Conservation (phyloP, 441 rosid species). For the Erodium moschatum region DNA sequence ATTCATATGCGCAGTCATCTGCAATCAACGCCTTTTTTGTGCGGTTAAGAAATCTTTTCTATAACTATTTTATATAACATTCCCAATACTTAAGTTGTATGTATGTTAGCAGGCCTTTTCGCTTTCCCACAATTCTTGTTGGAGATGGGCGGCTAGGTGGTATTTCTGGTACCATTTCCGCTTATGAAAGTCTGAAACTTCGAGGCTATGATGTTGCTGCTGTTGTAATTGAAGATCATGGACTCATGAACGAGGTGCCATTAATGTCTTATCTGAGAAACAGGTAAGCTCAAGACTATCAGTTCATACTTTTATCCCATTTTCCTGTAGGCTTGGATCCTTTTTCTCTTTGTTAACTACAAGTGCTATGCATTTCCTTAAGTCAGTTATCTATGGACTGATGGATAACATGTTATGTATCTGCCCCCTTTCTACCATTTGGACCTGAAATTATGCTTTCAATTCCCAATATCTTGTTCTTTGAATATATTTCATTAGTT, state of each 20-base stretch:
- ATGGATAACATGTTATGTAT: not conserved
- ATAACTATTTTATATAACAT: not conserved
- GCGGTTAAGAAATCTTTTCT: not conserved
- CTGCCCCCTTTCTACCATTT: not conserved
- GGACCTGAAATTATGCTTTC: not conserved
- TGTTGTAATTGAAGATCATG: constrained; percentile 64
- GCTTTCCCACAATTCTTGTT: constrained; percentile 75
- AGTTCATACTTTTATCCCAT: constrained; percentile 4
- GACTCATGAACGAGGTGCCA: constrained; percentile 73
- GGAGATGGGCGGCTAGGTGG: constrained; percentile 95
- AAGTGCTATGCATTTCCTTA: not conserved
- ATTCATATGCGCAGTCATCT: too few relatives aligned
- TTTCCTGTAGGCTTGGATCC: not conserved
- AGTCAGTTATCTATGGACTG: not conserved
- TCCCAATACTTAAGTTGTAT: not conserved
- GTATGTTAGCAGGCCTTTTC: constrained; percentile 50
- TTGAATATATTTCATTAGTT: not conserved
- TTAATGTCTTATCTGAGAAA: constrained; percentile 56
- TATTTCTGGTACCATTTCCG: constrained; percentile 84
- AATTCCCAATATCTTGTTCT: not conserved
- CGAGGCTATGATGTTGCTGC: constrained; percentile 80
- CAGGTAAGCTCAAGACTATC: constrained; percentile 34
- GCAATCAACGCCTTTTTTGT: not conserved
- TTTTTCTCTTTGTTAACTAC: constrained; percentile 5
- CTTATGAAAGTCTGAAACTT: constrained; percentile 70